Base-by-base conservation (phyloP, 2,329 filamentous ascomycete genomes). In the Pseudofabraea citricarpa region DNA sequence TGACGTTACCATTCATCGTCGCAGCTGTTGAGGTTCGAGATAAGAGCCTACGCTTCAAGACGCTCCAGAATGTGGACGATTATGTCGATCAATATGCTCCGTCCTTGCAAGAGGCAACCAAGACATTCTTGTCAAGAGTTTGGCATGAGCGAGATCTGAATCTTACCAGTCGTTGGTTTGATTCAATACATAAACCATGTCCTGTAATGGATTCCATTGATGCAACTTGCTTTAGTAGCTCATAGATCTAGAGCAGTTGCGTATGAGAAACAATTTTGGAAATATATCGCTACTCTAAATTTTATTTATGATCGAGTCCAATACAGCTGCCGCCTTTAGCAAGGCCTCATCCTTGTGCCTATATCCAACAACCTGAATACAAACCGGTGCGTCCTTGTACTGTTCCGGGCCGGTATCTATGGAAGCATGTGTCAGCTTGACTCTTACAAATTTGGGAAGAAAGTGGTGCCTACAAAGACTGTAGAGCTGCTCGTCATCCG, bases 51-150 rank as follows among this genome's bases (percentile, higher is more conserved):
- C 51, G 55, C 12, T 20, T 45, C 6, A 49, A 49, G 38, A 37
- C 55, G 2, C 49, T 59, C 6, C 39, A 52, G 29, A 13, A 38
- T 40, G 53, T 55, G 16, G 48, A 52, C 15, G 35, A 55, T 95
- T 96, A 49, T 16, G 54, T 60, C 2, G 55, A 58, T 36, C 47
- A 51, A 4, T 59, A 42, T 38, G 35, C 56, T 9, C 54, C 44
- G 8, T 19, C 54, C n/a, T 9, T 60, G 24, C 52, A 55, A 38
- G 52, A 53, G 23, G 49, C 50, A 23, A 49, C 52, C 1, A 56
- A 50, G 44, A 49, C 35, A 12, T 60, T 60, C 24, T 39, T 60
- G 15, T 41, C 27, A 32, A 45, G 53, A 46, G 44, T 60, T 33
- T 60, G 57, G 57, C 48, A 48, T 18, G 56, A 60, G 33, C 43